Base-by-base conservation (phyloP, 2,329 filamentous ascomycete genomes). In the Aspergillus oerlinghausenensis region DNA sequence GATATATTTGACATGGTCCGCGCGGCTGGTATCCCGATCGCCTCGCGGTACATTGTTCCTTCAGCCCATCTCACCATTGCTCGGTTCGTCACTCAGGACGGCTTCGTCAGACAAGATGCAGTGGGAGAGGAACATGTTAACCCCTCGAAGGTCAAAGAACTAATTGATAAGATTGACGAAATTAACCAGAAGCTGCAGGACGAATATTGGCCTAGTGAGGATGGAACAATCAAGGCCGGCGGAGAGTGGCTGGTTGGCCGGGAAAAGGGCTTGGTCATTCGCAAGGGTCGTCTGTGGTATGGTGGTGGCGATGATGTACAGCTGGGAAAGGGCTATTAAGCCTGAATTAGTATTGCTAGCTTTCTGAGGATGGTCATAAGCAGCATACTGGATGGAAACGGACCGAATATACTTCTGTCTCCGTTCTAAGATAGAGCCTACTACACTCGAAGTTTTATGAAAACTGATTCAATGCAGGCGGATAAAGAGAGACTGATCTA, bases 31-130 rank as follows among this genome's bases (percentile, higher is more conserved):
- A 79, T 92, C 11, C 76, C 82, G 10, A 81, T 96, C 35, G 87
- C 82, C 32, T 90, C 88, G 51, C 82, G 92, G 52, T 97, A 96
- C 70, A 86, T 92, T n/a, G 89, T 95, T 2, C 92, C 92, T 1
- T 92, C 88, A 51, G 90, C 90, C 10, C 92, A 97, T 75, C 82
- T 96, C 66, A 97, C 92, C 0, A 82, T 97, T 52, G 91, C 83
- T 0, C 80, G 92, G 3, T 96, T 93, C 69, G 82, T 96, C 40
- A 82, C 80, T 7, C 80, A 85, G 38, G 76, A 80, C 5, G 89
- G 93, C 50, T 79, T 83, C 58, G 35, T 58, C 8, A 32, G 3
- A 32, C n/a, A 4, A 43, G 43, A 23, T 19, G 70, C 80, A 45
- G 81, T 75, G 7, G 70, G 61, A 43, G 54, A 52, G 49, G 51